Evolutionary conservation across 1,284 basidiomycete species (phyloP).

Genomic region (Boletus mariae): DNA sequence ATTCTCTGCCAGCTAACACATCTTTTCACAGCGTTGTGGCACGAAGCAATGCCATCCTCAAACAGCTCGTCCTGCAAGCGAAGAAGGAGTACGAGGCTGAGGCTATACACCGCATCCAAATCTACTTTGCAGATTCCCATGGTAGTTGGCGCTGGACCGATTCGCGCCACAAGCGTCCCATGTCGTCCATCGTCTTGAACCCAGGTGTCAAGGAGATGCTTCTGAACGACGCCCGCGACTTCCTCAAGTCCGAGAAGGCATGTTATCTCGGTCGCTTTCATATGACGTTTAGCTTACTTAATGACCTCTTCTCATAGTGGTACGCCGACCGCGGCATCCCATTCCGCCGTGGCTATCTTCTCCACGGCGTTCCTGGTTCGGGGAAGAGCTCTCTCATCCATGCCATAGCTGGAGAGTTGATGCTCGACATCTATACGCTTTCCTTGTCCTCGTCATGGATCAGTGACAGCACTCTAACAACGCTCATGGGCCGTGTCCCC

Average conservation of each 20-base stretch:
- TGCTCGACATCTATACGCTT: conserved; percentile 77
- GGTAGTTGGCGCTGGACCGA: conserved; percentile 83
- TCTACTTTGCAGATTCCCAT: conserved; percentile 83
- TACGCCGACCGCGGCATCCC: conserved; percentile 71
- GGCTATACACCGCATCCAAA: conserved; percentile 77
- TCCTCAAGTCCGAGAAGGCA: conserved; percentile 75
- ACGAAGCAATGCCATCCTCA: conserved; percentile 72
- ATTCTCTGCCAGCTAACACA: conserved; percentile 9
- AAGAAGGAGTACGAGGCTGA: conserved; percentile 83
- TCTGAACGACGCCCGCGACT: conserved; percentile 73
- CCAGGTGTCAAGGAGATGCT: conserved; percentile 84
- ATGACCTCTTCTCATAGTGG: conserved; percentile 40
- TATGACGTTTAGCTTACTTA: neutral
- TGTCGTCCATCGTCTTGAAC: conserved; percentile 76
- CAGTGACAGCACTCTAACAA: conserved; percentile 71
- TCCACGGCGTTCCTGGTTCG: conserved; percentile 77
- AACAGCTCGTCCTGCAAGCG: conserved; percentile 82
- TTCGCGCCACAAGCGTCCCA: conserved; percentile 74
- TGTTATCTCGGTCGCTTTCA: conserved; percentile 16
- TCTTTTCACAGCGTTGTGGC: conserved; percentile 60
- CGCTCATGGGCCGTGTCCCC: conserved; percentile 78
- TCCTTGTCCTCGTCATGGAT: conserved; percentile 76
- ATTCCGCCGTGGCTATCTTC: conserved; percentile 80
- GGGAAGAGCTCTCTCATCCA: conserved; percentile 83
- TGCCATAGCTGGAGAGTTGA: conserved; percentile 77